phyloP scores from a whole-genome alignment of 139 green algal genomes.

The Chlorella sorokiniana region DNA sequence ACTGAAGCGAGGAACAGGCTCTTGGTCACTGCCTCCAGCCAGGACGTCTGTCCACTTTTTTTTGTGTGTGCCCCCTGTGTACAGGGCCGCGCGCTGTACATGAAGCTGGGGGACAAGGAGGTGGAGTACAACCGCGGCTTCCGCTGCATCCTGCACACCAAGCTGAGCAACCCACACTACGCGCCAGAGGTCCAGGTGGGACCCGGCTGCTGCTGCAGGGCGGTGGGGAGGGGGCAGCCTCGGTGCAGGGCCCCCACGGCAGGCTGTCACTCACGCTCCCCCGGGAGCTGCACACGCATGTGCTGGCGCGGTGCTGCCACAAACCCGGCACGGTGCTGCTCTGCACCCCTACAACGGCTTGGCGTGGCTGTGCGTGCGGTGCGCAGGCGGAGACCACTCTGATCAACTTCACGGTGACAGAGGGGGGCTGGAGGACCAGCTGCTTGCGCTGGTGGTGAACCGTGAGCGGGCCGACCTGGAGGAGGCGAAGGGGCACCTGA shows the following conservation, averaged over 20 bases:
- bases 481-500: conserved; percentile 61
- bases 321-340: no score
- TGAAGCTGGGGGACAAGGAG: conserved; percentile 88
- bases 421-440: conserved; percentile 91
- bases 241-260: not conserved
- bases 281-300: not conserved
- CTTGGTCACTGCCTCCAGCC: no score
- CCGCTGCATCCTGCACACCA: conserved; percentile 86
- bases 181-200: conserved; percentile 79
- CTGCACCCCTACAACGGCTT: not conserved
- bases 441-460: conserved; percentile 86
- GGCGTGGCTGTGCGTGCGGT: not conserved
- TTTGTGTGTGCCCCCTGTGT: conserved; percentile 54
- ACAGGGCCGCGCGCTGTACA: conserved; percentile 73
- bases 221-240: not conserved
- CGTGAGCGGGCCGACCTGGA: conserved; percentile 88
- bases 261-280: not conserved
- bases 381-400: conserved; percentile 80
- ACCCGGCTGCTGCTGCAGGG: not conserved
- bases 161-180: conserved; percentile 90
- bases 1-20: no score
- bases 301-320: no score
- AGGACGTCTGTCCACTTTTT: no score
- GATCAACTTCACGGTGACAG: conserved; percentile 92
- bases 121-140: conserved; percentile 75